Evolutionary conservation across 164 flowering plant genomes (phyloP), one percentile per base, ranked within the genome.

Genomic region (Umbilicus rupestris): DNA sequence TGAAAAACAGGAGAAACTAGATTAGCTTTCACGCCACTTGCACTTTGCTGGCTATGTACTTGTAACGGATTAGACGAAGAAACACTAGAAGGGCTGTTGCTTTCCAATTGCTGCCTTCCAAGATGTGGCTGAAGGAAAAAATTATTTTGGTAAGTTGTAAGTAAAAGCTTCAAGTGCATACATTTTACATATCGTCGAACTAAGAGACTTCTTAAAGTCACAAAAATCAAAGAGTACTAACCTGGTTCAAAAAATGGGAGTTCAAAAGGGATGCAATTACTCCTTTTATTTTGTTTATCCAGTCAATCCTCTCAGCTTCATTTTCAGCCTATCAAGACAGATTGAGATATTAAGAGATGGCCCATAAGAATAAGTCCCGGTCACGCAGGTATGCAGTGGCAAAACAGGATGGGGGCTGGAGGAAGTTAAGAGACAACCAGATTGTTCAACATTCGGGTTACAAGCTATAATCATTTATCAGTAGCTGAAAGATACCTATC

Each of bases 241-340:
- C 98, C 97, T 86, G 82, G 63, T 82, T 82, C 64, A 84, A 75
- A 31, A 86, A 74, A 66, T 86, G 86, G 70, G 96, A 85, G 76
- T 79, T 87, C 72, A 93, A 71, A 71, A 90, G 94, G 29, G 96
- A 84, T 31, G 91, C 77, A 76, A 87, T 93, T 69, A 84, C 98
- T 71, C 88, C 98, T 2, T 81, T 85, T 66, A 90, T 87, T 78
- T 90, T 93, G 69, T 85, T 82, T 70, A 89, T 76, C 98, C 98
- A 93, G 67, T 87, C 98, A 83, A 74, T 79, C 72, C 97, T 79
- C 63, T 93, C 98, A 59, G 90, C 92, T 75, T 76, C 96, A 81
- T 73, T 89, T 84, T 93, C 98, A 75, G 97, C 96, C 98, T 93
- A 77, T 69, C 66, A 47, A 77, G 78, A 73, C 42, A 28, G 68